Percentiles rank a stretch among this genome's conserved stretches.
Conservation (phyloP, 352 stramenopile genomes). For the Pythium sukuiense region DNA sequence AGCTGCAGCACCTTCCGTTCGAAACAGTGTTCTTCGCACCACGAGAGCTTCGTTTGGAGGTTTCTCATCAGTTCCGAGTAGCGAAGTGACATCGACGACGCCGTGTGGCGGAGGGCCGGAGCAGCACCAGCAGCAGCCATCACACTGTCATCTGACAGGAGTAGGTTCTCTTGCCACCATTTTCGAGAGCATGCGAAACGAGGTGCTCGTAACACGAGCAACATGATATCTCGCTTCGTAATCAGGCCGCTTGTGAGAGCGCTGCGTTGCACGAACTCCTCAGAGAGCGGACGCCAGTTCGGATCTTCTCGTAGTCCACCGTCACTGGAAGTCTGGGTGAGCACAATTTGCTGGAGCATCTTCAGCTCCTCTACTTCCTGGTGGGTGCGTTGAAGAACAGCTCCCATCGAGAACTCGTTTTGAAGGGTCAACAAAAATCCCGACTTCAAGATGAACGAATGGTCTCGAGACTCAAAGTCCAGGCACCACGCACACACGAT, state of each 20-base stretch:
- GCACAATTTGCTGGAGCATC: constrained; percentile 7
- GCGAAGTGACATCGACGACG: constrained; percentile 71
- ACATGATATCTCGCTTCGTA: constrained; percentile 79
- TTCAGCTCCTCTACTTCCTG: constrained; percentile 26
- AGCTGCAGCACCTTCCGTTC: constrained; percentile 67
- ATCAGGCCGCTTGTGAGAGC: constrained; percentile 64
- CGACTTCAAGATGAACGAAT: constrained; percentile 77
- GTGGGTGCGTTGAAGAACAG: constrained; percentile 34
- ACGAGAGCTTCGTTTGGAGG: constrained; percentile 62
- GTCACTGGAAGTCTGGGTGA: constrained; percentile 1
- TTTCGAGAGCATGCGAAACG: constrained; percentile 46
- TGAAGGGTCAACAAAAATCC: constrained; percentile 75
- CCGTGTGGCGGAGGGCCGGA: constrained; percentile 44
- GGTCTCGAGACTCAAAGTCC: constrained; percentile 83
- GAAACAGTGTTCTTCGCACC: constrained; percentile 33
- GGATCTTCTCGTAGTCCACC: constrained; percentile 37
- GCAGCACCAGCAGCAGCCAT: constrained; percentile 9
- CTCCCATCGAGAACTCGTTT: constrained; percentile 73
- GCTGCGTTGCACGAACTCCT: constrained; percentile 79
- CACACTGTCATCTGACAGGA: constrained; percentile 10
- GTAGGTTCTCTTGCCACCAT: constrained; percentile 67
- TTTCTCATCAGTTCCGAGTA: constrained; percentile 70
- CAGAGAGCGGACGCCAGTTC: constrained; percentile 78
- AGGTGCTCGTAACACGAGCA: constrained; percentile 60
- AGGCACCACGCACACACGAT: constrained; percentile 81